Evolutionary conservation across 805 yeast species (phyloP).

Genomic region (Yarrowia divulgata): DNA sequence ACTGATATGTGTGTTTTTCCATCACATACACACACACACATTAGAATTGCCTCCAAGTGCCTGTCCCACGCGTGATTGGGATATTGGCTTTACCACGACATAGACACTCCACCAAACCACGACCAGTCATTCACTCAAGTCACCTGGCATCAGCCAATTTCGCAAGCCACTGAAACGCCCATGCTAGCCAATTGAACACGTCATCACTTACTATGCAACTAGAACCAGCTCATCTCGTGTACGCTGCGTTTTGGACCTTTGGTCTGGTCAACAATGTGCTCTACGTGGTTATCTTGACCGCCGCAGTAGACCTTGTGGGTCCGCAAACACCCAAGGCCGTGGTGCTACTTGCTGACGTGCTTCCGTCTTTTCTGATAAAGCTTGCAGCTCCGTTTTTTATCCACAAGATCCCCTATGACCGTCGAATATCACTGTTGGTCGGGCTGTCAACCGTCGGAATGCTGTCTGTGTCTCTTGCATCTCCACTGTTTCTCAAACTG

Average conservation of each 20-base stretch:
- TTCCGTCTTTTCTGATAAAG: conserved; percentile 81
- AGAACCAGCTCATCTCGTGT: conserved; percentile 21
- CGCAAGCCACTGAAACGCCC: neutral
- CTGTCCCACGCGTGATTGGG: conserved; percentile 25
- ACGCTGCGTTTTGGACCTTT: conserved; percentile 72
- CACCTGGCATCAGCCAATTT: neutral
- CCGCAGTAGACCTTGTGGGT: conserved; percentile 92
- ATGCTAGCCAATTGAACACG: conserved; percentile 10
- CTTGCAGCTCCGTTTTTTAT: conserved; percentile 79
- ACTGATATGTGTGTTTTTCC: neutral
- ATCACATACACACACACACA: neutral
- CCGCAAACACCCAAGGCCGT: conserved; percentile 81
- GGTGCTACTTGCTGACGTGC: conserved; percentile 83
- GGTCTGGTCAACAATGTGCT: conserved; percentile 89
- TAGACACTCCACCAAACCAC: neutral
- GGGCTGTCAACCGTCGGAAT: conserved; percentile 73
- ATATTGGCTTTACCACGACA: conserved; percentile 15
- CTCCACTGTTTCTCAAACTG: conserved; percentile 55
- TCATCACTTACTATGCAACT: conserved; percentile 15
- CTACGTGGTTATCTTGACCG: conserved; percentile 88
- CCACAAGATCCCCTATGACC: conserved; percentile 66
- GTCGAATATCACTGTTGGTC: conserved; percentile 63
- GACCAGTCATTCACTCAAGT: neutral
- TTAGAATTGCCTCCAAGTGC: conserved; percentile 6
- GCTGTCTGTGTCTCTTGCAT: conserved; percentile 64